Conservation (phyloP, 148 eudicot genomes). For the Vaccinium corymbosum region DNA sequence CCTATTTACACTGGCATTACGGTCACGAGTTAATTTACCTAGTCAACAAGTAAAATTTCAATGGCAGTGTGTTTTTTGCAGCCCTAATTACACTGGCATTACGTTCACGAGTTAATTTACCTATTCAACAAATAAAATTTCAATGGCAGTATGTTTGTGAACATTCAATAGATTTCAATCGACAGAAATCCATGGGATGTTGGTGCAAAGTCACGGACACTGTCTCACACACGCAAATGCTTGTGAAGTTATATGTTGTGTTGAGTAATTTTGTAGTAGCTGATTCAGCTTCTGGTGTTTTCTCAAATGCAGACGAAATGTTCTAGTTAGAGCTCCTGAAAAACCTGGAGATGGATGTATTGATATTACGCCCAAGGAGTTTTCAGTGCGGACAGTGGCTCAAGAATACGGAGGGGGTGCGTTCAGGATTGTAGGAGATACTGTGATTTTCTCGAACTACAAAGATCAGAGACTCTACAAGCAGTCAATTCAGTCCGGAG, state of each 20-base stretch:
- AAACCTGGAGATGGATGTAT: slow-evolving; percentile 40
- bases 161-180: neutral
- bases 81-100: no score
- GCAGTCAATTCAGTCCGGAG: slow-evolving; percentile 46
- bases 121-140: neutral
- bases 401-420: slow-evolving; percentile 98
- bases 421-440: slow-evolving; percentile 51
- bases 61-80: neutral
- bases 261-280: neutral
- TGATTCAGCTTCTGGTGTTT: slow-evolving; percentile 10
- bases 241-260: neutral
- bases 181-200: no score
- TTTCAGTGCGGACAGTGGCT: slow-evolving; percentile 66
- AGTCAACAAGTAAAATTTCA: neutral
- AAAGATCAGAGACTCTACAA: slow-evolving; percentile 72
- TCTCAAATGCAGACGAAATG: slow-evolving; percentile 46
- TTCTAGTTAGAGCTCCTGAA: slow-evolving; percentile 60
- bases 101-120: neutral
- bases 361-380: slow-evolving; percentile 76
- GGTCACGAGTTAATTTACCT: neutral
- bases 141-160: neutral
- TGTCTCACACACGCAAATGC: neutral
- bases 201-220: neutral
- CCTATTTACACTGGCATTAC: no score
- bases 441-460: slow-evolving; percentile 58